Percentiles rank a stretch among this genome's conserved stretches.
Conservation (phyloP, 306 rosid genomes). For the Quercus agrifolia region DNA sequence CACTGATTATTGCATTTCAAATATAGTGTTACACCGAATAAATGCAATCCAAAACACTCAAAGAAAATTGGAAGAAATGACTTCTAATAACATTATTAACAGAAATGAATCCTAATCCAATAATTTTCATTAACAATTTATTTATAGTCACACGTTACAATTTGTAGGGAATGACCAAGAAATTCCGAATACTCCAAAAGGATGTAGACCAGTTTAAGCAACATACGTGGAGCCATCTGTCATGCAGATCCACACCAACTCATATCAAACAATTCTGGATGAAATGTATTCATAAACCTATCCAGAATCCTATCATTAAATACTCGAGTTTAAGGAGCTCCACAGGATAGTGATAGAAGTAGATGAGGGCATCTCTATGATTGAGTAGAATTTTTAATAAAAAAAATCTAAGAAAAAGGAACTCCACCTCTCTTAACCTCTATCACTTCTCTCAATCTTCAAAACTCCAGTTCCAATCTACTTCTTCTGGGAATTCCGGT, state of each 20-base stretch:
- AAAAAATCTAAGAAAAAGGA: constrained; percentile 20
- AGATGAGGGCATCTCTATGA: constrained; percentile 13
- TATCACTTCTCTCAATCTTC: constrained; percentile 22
- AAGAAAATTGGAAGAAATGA: not conserved
- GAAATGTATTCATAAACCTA: constrained; percentile 24
- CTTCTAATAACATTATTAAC: not conserved
- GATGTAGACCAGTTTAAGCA: constrained; percentile 41
- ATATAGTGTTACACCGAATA: not conserved
- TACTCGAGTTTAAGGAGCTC: constrained; percentile 31
- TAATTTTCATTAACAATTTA: constrained; percentile 27
- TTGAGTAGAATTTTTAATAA: constrained; percentile 20
- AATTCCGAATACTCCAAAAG: constrained; percentile 37
- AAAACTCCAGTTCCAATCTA: constrained; percentile 32
- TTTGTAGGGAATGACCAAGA: constrained; percentile 42
- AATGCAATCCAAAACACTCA: not conserved
- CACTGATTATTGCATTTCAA: not conserved
- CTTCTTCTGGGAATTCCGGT: constrained; percentile 30
- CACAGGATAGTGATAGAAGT: constrained; percentile 19
- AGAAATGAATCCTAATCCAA: constrained; percentile 14
- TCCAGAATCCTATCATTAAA: constrained; percentile 23
- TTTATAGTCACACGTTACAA: constrained; percentile 53
- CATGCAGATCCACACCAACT: constrained; percentile 36
- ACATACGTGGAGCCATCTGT: constrained; percentile 36
- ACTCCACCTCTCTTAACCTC: constrained; percentile 31
- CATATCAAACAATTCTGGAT: constrained; percentile 22